These are phyloP conservation scores for Flaveria bidentis DNA, from an alignment of 129 eudicot genomes.

Conservation along the genomic window DNA sequence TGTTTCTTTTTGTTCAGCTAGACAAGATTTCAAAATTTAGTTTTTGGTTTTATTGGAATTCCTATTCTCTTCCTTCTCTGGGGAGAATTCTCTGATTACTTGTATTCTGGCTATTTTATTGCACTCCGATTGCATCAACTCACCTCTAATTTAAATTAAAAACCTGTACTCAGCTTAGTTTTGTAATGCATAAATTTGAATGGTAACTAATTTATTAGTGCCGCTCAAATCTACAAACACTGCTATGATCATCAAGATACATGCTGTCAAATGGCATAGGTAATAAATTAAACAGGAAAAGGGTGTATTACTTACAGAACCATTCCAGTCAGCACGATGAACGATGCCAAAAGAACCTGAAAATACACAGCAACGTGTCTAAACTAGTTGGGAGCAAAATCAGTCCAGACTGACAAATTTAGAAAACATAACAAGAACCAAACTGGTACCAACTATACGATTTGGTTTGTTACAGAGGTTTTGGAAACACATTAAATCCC, in stretches of 20 bases:
- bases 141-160: background rate
- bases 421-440: background rate
- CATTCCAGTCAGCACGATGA: conserved; percentile 94
- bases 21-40: too few species aligned
- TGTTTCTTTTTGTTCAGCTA: too few species aligned
- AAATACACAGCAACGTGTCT: conserved; percentile 19
- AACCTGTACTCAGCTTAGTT: background rate
- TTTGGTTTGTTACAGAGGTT: background rate
- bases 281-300: background rate
- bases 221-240: background rate
- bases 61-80: too few species aligned
- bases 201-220: background rate
- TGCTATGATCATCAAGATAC: conserved; percentile 5
- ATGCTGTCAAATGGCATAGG: conserved; percentile 1
- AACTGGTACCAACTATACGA: background rate
- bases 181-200: background rate
- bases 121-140: too few species aligned
- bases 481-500: background rate
- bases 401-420: background rate
- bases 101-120: too few species aligned
- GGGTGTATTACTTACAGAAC: conserved; percentile 65
- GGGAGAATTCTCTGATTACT: too few species aligned
- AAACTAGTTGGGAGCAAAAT: background rate
- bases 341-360: conserved; percentile 95
- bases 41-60: too few species aligned